Evolutionary conservation across 2,329 filamentous ascomycete species (phyloP).

Genomic region (Aspergillus fructus): DNA sequence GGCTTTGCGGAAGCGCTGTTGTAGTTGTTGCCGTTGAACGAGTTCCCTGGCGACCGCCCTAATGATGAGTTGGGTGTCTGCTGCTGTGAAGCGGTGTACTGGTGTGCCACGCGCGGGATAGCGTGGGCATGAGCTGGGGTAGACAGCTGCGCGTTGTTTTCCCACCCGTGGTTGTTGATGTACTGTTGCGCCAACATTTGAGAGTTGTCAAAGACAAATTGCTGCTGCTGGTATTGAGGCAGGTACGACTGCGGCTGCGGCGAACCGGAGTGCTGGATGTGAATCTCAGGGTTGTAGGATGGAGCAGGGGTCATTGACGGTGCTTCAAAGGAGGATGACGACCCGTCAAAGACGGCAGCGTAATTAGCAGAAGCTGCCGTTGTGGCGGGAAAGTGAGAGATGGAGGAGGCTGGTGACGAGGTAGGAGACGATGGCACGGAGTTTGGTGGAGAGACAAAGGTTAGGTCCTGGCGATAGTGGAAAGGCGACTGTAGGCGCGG

Average conservation of each 20-base stretch:
- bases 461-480: slow-evolving; percentile 28
- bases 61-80: slow-evolving; percentile 45
- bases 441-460: slow-evolving; percentile 38
- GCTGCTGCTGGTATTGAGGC: slow-evolving; percentile 29
- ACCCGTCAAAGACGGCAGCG: slow-evolving; percentile 25
- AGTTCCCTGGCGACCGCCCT: slow-evolving; percentile 41
- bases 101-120: slow-evolving; percentile 17
- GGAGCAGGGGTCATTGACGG: slow-evolving; percentile 42
- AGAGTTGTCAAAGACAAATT: slow-evolving; percentile 25
- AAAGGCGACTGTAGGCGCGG: slow-evolving; percentile 34
- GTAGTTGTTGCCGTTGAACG: slow-evolving; percentile 35
- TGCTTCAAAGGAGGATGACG: slow-evolving; percentile 33
- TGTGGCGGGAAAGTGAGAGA: slow-evolving; percentile 30
- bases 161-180: slow-evolving; percentile 36
- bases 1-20: slow-evolving; percentile 50
- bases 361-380: slow-evolving; percentile 27
- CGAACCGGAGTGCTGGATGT: slow-evolving; percentile 33
- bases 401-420: slow-evolving; percentile 34
- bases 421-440: slow-evolving; percentile 36
- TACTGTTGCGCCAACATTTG: slow-evolving; percentile 45
- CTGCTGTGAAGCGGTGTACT: slow-evolving; percentile 33
- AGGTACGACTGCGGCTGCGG: slow-evolving; percentile 32
- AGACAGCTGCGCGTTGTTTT: slow-evolving; percentile 36
- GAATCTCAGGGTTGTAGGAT: slow-evolving; percentile 39
- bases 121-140: slow-evolving; percentile 35